A percentile compares a stretch with the other conserved stretches of the same genome.
Conservation (phyloP, 192 early-diverging fungal genomes). For the Glomus cerebriforme region DNA sequence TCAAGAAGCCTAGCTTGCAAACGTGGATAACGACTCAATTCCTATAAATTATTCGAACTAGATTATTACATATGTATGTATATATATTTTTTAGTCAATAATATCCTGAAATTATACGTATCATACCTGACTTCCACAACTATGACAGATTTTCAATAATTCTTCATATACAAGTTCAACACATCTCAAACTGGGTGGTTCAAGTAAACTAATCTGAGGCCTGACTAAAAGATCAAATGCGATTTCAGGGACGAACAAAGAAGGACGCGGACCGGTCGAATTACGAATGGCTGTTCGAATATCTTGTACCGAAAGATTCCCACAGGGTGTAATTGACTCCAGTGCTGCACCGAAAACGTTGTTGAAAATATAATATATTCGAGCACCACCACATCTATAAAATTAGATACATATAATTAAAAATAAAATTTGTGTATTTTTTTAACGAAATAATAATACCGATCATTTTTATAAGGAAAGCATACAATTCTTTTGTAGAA, state of each 20-base stretch:
- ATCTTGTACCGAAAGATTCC: conserved; percentile 68
- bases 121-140: conserved; percentile 67
- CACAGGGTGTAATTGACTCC: conserved; percentile 71
- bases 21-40: conserved; percentile 75
- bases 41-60: conserved; percentile 37
- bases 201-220: conserved; percentile 76
- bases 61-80: background rate
- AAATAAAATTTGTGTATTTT: background rate
- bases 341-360: conserved; percentile 74
- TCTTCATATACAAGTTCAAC: conserved; percentile 85
- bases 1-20: conserved; percentile 74
- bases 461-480: background rate
- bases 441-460: background rate
- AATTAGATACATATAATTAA: background rate
- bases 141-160: conserved; percentile 77
- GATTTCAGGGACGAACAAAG: conserved; percentile 83
- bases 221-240: conserved; percentile 84
- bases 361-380: conserved; percentile 84
- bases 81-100: background rate
- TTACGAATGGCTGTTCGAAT: conserved; percentile 85
- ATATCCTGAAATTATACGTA: background rate
- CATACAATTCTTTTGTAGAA: conserved; percentile 70
- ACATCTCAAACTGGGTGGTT: conserved; percentile 75
- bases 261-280: conserved; percentile 76
- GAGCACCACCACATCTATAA: conserved; percentile 70